Percentiles rank a stretch among this genome's conserved stretches.
Evolutionary conservation across 768 basidiomycete genomes (phyloP).

Genomic region (Russula ochroleuca): DNA sequence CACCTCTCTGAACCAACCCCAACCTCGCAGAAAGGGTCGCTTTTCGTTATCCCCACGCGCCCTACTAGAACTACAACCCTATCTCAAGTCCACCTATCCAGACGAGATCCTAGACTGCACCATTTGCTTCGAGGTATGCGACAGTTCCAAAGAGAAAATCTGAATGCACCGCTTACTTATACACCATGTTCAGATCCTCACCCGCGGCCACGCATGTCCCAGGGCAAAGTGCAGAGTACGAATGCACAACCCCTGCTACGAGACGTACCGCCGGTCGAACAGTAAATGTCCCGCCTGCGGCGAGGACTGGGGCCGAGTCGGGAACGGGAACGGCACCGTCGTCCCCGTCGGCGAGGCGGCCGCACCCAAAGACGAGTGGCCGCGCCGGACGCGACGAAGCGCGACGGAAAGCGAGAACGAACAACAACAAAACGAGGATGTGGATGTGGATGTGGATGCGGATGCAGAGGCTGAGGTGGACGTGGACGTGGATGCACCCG

Average conservation of each 20-base stretch:
- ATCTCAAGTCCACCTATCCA: slow-evolving; percentile 67
- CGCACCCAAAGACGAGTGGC: slow-evolving; percentile 23
- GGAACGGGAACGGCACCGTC: slow-evolving; percentile 39
- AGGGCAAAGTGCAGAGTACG: slow-evolving; percentile 57
- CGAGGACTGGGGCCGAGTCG: slow-evolving; percentile 56
- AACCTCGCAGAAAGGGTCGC: slow-evolving; percentile 44
- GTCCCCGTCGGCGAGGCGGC: slow-evolving; percentile 57
- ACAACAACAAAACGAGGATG: slow-evolving; percentile 51
- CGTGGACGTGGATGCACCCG: no score
- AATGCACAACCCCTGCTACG: slow-evolving; percentile 64
- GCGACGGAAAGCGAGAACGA: slow-evolving; percentile 45
- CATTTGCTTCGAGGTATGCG: slow-evolving; percentile 62
- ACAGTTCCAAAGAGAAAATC: neutral
- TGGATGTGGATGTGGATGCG: neutral
- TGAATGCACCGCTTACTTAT: neutral
- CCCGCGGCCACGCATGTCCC: slow-evolving; percentile 61
- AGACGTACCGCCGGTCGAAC: slow-evolving; percentile 43
- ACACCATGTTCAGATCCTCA: slow-evolving; percentile 48
- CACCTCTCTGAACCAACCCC: neutral
- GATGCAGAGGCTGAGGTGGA: neutral
- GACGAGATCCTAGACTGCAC: slow-evolving; percentile 70
- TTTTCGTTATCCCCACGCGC: slow-evolving; percentile 76
- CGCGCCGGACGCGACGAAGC: slow-evolving; percentile 24
- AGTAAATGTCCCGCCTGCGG: slow-evolving; percentile 54
- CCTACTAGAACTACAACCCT: slow-evolving; percentile 65